Evolutionary conservation across 2,329 filamentous ascomycete species (phyloP), one percentile per base, ranked within the genome.

Genomic region (Magnaporthiopsis incrustans): DNA sequence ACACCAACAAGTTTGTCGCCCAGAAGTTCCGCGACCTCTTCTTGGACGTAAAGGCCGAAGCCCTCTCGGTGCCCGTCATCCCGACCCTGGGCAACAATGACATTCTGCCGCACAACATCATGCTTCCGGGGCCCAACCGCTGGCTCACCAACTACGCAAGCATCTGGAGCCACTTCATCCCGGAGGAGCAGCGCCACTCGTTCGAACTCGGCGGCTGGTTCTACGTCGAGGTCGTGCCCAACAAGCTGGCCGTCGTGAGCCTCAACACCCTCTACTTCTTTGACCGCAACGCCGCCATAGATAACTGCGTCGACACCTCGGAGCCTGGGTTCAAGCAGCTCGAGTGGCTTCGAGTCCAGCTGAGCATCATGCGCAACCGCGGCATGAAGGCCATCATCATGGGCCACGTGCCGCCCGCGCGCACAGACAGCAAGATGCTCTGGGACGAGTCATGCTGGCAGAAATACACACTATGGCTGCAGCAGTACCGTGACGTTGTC

Each of bases 391-490:
- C 90, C 18, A 97, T 99, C 63, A 77, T 99, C 63, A 96, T 91
- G 70, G 94, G 95, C 2, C 95, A 99, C 75, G 92, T 99, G 4
- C 93, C 95, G 1, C 95, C 95, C 0, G 94, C 93, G 1, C 83
- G 93, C 66, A 95, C 93, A 1, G 83, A 86, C 50, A 89, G 87
- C 76, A 98, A 98, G 80, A 85, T 86, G 71, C 87, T 86, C 67
- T 99, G 95, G 95, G 92, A 97, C 69, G 94, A 98, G 79, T 92
- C 90, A 0, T 99, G 95, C 77, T 99, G 94, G 93, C 94, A 97
- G 74, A 97, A 96, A 74, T 99, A 97, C 76, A 90, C 92, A 0
- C 78, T 98, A 4, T 98, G 93, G 92, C 78, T 94, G 71, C 85
- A 87, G 69, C 92, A 96, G 74, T 99, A 92, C 75, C 89, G 95